Base-by-base conservation (phyloP, 169 alveolate genomes). In the Plasmodium knowlesi region DNA sequence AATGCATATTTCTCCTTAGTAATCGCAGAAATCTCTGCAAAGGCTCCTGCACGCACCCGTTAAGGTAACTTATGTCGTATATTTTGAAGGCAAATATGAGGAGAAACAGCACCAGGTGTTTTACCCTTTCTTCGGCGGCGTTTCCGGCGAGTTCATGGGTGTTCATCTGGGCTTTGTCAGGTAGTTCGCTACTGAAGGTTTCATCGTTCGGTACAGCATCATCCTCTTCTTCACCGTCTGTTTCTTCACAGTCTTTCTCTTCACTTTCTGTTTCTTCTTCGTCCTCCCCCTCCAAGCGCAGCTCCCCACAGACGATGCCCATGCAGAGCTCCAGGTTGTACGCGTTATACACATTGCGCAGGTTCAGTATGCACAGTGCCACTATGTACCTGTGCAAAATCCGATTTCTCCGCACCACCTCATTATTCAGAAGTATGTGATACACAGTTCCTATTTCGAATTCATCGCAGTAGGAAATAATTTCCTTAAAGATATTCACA, bases 21-120 rank as follows among this genome's bases (percentile, higher is more conserved):
- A 91, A 46, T 71, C 16, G 78, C 16, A 82, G 54, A 72, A 70
- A 81, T 10, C 25, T 73, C 76, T 70, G 53, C 39, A 91, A 30
- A 10, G 83, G 54, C 41, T 91, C 67, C 6, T 91, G 34, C 54
- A 82, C 70, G 43, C 81, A 80, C 83, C 95, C 95, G 43, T 71
- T 91, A 81, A 91, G 28, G 70, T 91, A 72, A 91, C 95, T 91
- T 81, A 78, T 91, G 61, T 91, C 95, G 43, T 81, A 91, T 81
- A 82, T 91, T 71, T 91, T 91, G 53, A 81, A 53, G 34, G 95
- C 72, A 50, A 81, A 81, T 12, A 91, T 67, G 30, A 88, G 79
- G 34, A 88, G 50, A 61, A 88, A 91, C n/a, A 91, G 28, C 61
- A 54, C 54, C 25, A 91, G 22, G 39, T 57, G 88, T 72, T 80